Conservation (phyloP, 2,329 filamentous ascomycete genomes). For the Apiospora arundinis region DNA sequence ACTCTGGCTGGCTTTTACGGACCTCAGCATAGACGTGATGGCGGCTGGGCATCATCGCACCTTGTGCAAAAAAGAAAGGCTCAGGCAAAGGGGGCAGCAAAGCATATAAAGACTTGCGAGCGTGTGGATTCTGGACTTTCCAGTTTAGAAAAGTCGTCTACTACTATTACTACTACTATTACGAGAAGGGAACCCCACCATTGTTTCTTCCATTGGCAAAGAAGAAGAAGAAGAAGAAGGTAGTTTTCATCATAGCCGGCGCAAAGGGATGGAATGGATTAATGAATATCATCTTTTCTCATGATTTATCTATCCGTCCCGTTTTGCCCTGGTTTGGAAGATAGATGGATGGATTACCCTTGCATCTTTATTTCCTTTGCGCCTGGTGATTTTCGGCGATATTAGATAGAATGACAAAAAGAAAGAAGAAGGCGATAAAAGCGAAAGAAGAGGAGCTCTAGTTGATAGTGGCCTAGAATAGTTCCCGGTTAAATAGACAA, state of each 20-base stretch:
- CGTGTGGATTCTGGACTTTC: not conserved
- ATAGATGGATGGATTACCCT: not conserved
- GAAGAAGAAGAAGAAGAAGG: not conserved
- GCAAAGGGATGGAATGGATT: slow-evolving; percentile 14
- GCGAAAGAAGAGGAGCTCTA: not conserved
- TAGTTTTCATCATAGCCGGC: slow-evolving; percentile 11
- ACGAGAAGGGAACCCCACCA: slow-evolving; percentile 6
- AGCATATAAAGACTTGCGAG: slow-evolving; percentile 14
- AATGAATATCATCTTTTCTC: slow-evolving; percentile 17
- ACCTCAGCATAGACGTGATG: slow-evolving; percentile 14
- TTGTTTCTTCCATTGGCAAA: slow-evolving; percentile 5
- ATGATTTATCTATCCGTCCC: not conserved
- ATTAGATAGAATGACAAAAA: not conserved
- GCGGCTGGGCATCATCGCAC: not conserved
- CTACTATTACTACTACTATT: too few species aligned
- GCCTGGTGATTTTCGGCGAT: not conserved
- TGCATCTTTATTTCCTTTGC: not conserved
- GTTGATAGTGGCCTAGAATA: not conserved
- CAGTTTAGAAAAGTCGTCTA: not conserved
- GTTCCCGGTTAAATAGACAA: not conserved
- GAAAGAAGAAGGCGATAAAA: not conserved
- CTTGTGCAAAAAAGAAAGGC: not conserved
- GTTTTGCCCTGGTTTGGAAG: not conserved
- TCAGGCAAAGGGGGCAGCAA: not conserved
- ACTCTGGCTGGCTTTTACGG: not conserved